phyloP scores from a whole-genome alignment of 768 basidiomycete species.

The Mycena indigotica region DNA sequence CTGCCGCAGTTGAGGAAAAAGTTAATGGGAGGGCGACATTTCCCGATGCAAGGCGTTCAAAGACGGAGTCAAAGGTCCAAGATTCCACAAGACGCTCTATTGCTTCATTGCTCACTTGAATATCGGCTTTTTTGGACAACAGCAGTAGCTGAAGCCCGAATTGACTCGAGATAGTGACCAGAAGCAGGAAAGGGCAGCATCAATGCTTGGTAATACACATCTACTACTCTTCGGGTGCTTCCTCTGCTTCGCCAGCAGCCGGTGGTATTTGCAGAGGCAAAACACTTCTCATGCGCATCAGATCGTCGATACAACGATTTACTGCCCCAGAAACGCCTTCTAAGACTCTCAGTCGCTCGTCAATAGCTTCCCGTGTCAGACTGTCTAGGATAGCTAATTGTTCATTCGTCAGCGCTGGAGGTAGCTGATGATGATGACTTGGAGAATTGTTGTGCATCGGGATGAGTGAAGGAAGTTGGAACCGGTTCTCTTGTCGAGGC shows the following conservation, averaged over 20 bases:
- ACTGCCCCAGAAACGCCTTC: conserved; percentile 76
- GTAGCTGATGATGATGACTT: conserved; percentile 39
- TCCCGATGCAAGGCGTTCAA: conserved; percentile 57
- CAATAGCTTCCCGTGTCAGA: conserved; percentile 78
- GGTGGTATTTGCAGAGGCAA: conserved; percentile 46
- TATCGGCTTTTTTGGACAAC: background rate
- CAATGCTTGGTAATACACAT: background rate
- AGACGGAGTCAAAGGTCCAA: conserved; percentile 62
- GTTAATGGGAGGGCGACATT: conserved; percentile 82
- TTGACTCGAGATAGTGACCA: conserved; percentile 49
- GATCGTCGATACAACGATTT: conserved; percentile 76
- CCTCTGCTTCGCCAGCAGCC: background rate
- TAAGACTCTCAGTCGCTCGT: conserved; percentile 78
- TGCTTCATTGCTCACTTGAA: conserved; percentile 58
- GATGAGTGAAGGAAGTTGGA: background rate
- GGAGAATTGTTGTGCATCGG: conserved; percentile 11
- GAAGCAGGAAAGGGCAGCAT: conserved; percentile 43
- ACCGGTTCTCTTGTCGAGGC: background rate
- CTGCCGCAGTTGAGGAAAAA: conserved; percentile 70
- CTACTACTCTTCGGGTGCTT: background rate
- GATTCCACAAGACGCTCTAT: conserved; percentile 68
- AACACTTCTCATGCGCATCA: conserved; percentile 74
- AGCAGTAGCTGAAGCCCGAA: conserved; percentile 55
- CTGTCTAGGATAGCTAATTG: conserved; percentile 68
- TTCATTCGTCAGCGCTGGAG: conserved; percentile 54